phyloP scores from a whole-genome alignment of 176 grass and related monocot species.

The Cenchrus fungigraminus region DNA sequence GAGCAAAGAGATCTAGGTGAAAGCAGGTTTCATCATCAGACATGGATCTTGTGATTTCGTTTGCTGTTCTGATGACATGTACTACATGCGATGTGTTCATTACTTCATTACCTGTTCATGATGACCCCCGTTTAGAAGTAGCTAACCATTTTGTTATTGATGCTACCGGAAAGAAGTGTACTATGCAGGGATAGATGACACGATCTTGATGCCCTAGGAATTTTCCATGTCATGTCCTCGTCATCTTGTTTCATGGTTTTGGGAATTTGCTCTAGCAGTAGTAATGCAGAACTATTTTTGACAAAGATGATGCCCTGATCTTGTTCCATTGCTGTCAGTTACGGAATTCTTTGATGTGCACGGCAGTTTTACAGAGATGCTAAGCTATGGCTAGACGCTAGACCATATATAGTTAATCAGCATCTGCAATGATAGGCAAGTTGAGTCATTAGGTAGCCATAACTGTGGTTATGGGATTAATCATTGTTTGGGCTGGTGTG shows the following conservation, averaged over 20 bases:
- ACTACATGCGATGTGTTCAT: background rate
- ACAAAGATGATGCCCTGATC: background rate
- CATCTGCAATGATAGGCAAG: background rate
- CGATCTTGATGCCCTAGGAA: background rate
- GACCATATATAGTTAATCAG: background rate
- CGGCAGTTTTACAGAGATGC: background rate
- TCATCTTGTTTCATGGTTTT: constrained; percentile 10
- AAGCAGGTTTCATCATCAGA: background rate
- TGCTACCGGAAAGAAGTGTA: background rate
- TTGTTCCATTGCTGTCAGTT: background rate
- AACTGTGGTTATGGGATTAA: constrained; percentile 29
- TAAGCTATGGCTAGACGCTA: background rate
- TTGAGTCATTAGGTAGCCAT: constrained; percentile 34
- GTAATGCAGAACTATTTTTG: background rate
- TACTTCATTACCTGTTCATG: background rate
- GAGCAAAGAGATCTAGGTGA: constrained; percentile 16
- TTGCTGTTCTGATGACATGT: background rate
- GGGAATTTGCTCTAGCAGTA: background rate
- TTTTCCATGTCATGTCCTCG: background rate
- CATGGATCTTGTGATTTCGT: constrained; percentile 7
- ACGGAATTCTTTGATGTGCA: background rate
- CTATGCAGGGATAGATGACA: too few species aligned
- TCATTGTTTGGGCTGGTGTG: constrained; percentile 24
- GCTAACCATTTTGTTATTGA: background rate
- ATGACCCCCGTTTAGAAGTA: background rate